These are phyloP conservation scores for Alternaria sp. DNA, from an alignment of 2,329 filamentous ascomycete genomes.

Conservation along the genomic window DNA sequence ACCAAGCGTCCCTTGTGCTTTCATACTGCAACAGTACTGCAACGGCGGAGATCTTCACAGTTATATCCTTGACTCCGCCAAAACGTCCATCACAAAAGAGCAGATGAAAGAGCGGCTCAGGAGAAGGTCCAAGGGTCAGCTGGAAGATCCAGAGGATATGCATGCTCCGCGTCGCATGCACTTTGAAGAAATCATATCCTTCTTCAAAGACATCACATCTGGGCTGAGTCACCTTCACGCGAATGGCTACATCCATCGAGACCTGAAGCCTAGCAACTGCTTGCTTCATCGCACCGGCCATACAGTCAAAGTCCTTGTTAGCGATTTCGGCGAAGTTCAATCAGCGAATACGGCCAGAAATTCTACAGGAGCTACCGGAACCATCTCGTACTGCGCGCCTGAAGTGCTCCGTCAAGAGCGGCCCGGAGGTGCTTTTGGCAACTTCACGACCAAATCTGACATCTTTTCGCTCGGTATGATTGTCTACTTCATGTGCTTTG, in stretches of 20 bases:
- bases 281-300: slow-evolving; percentile 79
- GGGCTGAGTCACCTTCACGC: slow-evolving; percentile 88
- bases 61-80: slow-evolving; percentile 77
- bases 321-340: slow-evolving; percentile 97
- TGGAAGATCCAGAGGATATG: slow-evolving; percentile 68
- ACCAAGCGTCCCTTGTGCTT: slow-evolving; percentile 90
- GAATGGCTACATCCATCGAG: slow-evolving; percentile 93
- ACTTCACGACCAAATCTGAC: slow-evolving; percentile 96
- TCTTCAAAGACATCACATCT: slow-evolving; percentile 94
- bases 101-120: slow-evolving; percentile 88
- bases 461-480: slow-evolving; percentile 99
- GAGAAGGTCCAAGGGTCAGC: slow-evolving; percentile 78
- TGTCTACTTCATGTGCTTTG: slow-evolving; percentile 97
- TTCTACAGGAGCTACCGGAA: slow-evolving; percentile 92
- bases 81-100: slow-evolving; percentile 73
- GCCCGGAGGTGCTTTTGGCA: slow-evolving; percentile 76
- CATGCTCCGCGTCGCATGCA: slow-evolving; percentile 65
- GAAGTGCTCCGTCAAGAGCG: slow-evolving; percentile 79
- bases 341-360: slow-evolving; percentile 80
- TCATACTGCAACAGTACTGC: slow-evolving; percentile 97
- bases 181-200: slow-evolving; percentile 94
- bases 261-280: slow-evolving; percentile 96
- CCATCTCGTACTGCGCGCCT: slow-evolving; percentile 96
- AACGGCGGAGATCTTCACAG: slow-evolving; percentile 90
- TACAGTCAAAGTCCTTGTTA: slow-evolving; percentile 83